These are phyloP conservation scores for Pistacia vera DNA, from an alignment of 345 rosid genomes.

Conservation along the genomic window DNA sequence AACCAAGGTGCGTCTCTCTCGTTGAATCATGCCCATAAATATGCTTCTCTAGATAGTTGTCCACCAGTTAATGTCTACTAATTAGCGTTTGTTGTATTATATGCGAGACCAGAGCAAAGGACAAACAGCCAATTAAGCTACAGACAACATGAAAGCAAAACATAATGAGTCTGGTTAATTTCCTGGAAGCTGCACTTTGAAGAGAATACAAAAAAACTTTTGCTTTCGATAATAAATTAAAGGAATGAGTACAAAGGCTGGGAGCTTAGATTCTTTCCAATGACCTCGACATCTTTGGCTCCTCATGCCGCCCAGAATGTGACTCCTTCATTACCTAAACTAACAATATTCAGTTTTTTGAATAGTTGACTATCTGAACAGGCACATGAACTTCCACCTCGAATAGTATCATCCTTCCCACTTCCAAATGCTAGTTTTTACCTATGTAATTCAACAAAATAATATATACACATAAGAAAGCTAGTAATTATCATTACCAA, in stretches of 20 bases:
- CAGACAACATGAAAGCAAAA: constrained; percentile 5
- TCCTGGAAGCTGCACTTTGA: neutral
- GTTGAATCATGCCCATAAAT: neutral
- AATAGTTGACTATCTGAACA: too few relatives aligned
- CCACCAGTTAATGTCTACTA: too few relatives aligned
- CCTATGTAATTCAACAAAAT: too few relatives aligned
- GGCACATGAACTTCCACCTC: too few relatives aligned
- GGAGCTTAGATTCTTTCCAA: neutral
- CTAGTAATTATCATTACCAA: too few relatives aligned
- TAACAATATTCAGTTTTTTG: too few relatives aligned
- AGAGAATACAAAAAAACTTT: neutral
- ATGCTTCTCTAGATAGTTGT: neutral
- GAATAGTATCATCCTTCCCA: too few relatives aligned
- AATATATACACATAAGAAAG: too few relatives aligned
- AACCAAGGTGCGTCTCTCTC: neutral
- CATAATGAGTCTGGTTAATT: neutral
- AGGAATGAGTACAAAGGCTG: neutral
- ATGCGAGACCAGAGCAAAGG: too few relatives aligned
- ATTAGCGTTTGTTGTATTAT: neutral
- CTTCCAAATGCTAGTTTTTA: too few relatives aligned
- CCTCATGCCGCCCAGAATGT: constrained; percentile 17
- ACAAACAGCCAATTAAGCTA: neutral
- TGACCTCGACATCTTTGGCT: neutral
- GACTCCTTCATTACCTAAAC: neutral
- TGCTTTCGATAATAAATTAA: neutral